These are phyloP conservation scores for Pulchroboletus neoregius DNA, from an alignment of 1,284 basidiomycete genomes.

Conservation along the genomic window DNA sequence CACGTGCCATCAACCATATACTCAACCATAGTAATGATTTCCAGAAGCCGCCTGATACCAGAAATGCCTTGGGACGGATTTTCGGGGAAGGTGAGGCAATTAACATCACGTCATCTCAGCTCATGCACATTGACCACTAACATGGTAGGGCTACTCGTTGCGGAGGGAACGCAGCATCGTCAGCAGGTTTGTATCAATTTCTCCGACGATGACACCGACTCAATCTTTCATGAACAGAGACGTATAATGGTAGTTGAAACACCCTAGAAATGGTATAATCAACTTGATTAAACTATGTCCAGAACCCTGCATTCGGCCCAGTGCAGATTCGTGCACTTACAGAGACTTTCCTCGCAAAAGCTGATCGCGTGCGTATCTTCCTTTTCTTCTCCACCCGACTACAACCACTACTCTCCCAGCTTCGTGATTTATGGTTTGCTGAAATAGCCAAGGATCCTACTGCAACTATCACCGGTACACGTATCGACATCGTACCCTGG, in stretches of 20 bases:
- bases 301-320: slow-evolving; percentile 61
- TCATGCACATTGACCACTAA: not conserved
- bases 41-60: slow-evolving; percentile 32
- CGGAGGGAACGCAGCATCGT: slow-evolving; percentile 27
- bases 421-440: slow-evolving; percentile 43
- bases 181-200: slow-evolving; percentile 20
- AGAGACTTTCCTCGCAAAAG: slow-evolving; percentile 51
- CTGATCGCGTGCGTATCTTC: slow-evolving; percentile 38
- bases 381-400: not conserved
- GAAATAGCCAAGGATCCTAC: slow-evolving; percentile 27
- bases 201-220: not conserved
- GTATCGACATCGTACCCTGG: slow-evolving; percentile 52
- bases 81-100: slow-evolving; percentile 30
- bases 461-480: slow-evolving; percentile 12
- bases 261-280: not conserved
- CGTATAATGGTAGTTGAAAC: slow-evolving; percentile 23
- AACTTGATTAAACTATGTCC: not conserved
- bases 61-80: slow-evolving; percentile 20
- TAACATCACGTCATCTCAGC: not conserved
- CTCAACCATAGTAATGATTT: slow-evolving; percentile 37
- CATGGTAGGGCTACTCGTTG: slow-evolving; percentile 19
- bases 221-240: slow-evolving; percentile 15
- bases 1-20: slow-evolving; percentile 37
- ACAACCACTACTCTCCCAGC: slow-evolving; percentile 29
- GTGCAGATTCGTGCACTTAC: slow-evolving; percentile 53